Conservation (phyloP, 2,329 filamentous ascomycete genomes). For the Pseudocercospora fijiensis region DNA sequence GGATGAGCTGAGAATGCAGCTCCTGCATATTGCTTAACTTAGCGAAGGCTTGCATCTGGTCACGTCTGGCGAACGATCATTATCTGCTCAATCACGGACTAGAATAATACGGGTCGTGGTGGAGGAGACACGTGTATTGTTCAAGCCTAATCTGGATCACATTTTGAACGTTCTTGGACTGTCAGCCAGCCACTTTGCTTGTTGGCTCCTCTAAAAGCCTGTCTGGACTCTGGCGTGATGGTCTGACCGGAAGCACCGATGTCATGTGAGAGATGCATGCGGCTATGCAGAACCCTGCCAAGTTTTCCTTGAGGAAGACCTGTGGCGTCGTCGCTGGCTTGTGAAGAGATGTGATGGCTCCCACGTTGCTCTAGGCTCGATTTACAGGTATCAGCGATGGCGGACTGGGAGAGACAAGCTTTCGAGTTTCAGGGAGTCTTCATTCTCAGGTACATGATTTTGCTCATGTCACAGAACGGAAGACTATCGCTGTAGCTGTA, state of each 20-base stretch:
- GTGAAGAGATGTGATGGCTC: neutral
- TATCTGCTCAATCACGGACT: neutral
- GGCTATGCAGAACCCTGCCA: neutral
- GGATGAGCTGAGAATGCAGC: neutral
- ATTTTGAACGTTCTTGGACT: neutral
- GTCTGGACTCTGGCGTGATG: neutral
- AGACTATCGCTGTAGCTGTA: neutral
- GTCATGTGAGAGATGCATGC: neutral
- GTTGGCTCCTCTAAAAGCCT: neutral
- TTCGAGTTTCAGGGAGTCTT: neutral
- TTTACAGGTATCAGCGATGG: too few relatives aligned
- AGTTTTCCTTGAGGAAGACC: neutral
- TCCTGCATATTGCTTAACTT: neutral
- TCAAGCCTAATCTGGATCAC: neutral
- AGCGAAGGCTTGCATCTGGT: neutral
- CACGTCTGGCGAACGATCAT: neutral
- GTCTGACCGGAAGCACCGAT: neutral
- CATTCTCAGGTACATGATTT: neutral
- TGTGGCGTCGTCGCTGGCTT: neutral
- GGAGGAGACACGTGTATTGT: neutral
- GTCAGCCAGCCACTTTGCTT: neutral
- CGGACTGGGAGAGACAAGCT: too few relatives aligned
- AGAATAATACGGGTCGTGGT: too few relatives aligned
- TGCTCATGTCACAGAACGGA: neutral
- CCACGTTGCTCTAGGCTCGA: neutral